Evolutionary conservation across 139 green algal species (phyloP), one percentile per base, ranked within the genome.

Genomic region (Axilococcus clingmanii): DNA sequence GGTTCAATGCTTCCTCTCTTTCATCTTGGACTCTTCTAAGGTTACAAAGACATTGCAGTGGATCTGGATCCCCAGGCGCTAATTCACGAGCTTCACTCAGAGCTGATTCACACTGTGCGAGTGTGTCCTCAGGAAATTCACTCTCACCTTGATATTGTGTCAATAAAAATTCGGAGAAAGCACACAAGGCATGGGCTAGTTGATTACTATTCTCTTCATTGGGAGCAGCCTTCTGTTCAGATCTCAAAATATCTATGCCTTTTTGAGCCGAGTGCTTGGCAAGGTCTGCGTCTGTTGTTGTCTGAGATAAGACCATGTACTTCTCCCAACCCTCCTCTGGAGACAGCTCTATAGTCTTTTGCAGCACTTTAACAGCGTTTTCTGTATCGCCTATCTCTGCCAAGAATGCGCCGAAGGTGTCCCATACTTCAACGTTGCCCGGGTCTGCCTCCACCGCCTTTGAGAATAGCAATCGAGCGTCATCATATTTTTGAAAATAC

Each of bases 261-360:
- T 52, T 57, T 0, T n/a, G n/a, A n/a, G n/a, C n/a, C n/a, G n/a
- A n/a, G 43, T 49, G 47, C 27, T 68, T 48, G 31, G 17, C 40
- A 12, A 35, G 14, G 23, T 72, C 19, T 19, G 59, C 67, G 25
- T 65, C 64, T 5, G 57, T 12, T 29, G 49, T 48, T 9, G 22
- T 19, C 11, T 46, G 7, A 42, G 7, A 44, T 16, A 37, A 63
- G 59, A 43, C 93, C 72, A 94, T 81, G 63, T 82, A 94, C 58
- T 94, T 94, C 35, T 91, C 79, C 52, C 78, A 80, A 11, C 84
- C 84, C 1, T 45, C 38, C 3, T 88, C 69, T 1, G 83, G 83
- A 24, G 62, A 59, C 9, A 85, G 20, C 19, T 56, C 34, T 14
- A 81, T 76, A 2, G 73, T 68, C 7, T 55, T 55, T 29, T 59